Evolutionary conservation across 345 rosid species (phyloP), one percentile per base, ranked within the genome.

Genomic region (Cardamine occulta): DNA sequence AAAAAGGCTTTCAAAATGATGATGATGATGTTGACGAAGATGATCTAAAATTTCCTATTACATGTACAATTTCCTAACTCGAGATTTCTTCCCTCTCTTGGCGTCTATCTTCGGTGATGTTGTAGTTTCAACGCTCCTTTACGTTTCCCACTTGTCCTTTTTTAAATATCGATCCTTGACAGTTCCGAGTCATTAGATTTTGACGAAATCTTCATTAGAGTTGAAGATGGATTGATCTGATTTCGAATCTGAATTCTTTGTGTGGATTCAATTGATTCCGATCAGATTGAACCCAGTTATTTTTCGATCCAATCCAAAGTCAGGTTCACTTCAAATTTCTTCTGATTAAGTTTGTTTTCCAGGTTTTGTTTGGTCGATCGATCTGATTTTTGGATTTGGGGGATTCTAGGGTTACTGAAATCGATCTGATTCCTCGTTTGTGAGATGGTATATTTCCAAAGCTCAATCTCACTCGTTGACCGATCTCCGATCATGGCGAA

Each of bases 401-500:
- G 15, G 49, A 26, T 54, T 73, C 13, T 49, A 70, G 74, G 44
- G 28, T 11, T 17, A 44, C 61, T 32, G 35, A 23, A 70, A 71
- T 14, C 55, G 56, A 29, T 56, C 21, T 59, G 63, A 32, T 54
- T 34, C 45, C 45, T 59, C 19, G 23, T 49, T 71, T 68, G 52
- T 88, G 94, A 88, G 78, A 93, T 93, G 96, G 90, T 91, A 85
- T 73, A 82, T 93, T 57, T 82, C 80, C 91, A 81, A 73, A 88
- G 79, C 87, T 87, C 96, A 63, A 89, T 87, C 82, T 81, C 89
- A 86, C 82, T 91, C 71, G 83, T 88, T 70, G 91, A 88, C 87
- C 90, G 86, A 81, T 84, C 81, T 10, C 84, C 82, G 39, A 65
- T 62, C 81, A 91, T 89, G 93, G 84, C 88, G 26, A 85, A 84